Evolutionary conservation across 2,329 filamentous ascomycete genomes (phyloP).

Genomic region (Sporothrix brasiliensis): DNA sequence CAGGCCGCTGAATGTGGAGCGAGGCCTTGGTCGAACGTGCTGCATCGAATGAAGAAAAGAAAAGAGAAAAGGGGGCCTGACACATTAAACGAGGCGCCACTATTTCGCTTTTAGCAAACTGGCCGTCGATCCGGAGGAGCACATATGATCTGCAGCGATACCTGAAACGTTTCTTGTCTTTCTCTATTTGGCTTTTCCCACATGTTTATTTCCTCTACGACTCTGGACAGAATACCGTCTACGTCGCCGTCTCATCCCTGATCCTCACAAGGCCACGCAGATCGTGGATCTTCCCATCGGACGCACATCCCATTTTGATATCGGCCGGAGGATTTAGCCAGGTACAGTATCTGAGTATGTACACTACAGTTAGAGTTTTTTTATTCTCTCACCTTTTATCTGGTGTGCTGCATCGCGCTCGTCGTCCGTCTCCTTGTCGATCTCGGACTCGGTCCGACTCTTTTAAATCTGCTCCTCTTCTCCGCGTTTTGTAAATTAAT

Average conservation of each 20-base stretch:
- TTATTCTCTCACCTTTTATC: neutral
- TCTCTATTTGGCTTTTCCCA: neutral
- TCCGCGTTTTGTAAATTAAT: neutral
- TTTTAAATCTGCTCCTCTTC: neutral
- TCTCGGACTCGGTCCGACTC: conserved; percentile 22
- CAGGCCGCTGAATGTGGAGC: neutral
- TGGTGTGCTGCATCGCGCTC: neutral
- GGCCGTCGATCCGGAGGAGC: conserved; percentile 21
- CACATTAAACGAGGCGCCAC: neutral
- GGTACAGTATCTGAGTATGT: neutral
- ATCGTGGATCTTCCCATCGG: conserved; percentile 4
- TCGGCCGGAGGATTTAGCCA: neutral
- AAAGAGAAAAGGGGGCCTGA: conserved; percentile 3
- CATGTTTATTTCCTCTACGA: conserved; percentile 2
- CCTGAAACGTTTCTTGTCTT: conserved; percentile 18
- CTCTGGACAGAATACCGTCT: neutral
- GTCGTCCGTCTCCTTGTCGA: conserved; percentile 7
- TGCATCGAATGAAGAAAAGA: neutral
- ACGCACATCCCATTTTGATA: conserved; percentile 15
- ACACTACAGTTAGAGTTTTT: neutral
- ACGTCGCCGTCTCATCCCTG: conserved; percentile 9
- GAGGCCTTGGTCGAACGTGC: neutral
- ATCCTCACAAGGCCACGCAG: conserved; percentile 5
- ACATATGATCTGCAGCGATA: conserved; percentile 2
- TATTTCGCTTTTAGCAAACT: neutral